A percentile compares a stretch with the other conserved stretches of the same genome.
Conservation (phyloP, 2,329 filamentous ascomycete genomes). For the Lecanoromycetidae sp. region DNA sequence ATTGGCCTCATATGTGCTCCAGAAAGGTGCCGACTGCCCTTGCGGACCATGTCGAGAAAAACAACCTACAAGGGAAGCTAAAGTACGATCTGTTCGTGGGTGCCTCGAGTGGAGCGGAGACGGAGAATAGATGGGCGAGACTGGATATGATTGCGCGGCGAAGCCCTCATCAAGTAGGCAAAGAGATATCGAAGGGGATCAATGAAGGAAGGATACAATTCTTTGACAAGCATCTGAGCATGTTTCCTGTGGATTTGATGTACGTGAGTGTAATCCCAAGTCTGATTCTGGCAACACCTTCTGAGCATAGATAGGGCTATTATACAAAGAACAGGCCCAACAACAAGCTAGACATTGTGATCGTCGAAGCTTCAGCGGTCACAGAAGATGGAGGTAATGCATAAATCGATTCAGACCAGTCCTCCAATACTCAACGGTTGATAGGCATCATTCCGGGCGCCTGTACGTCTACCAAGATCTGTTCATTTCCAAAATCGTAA, state of each 20-base stretch:
- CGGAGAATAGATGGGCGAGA: slow-evolving; percentile 80
- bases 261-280: slow-evolving; percentile 39
- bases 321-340: slow-evolving; percentile 70
- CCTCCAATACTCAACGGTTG: no score
- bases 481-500: no score
- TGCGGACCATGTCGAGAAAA: slow-evolving; percentile 80
- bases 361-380: slow-evolving; percentile 78
- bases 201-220: slow-evolving; percentile 82
- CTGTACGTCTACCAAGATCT: no score
- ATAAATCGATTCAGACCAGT: slow-evolving; percentile 36
- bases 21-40: slow-evolving; percentile 75
- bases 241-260: slow-evolving; percentile 80
- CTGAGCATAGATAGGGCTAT: slow-evolving; percentile 44
- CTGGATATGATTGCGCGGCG: slow-evolving; percentile 84
- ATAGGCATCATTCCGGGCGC: no score
- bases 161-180: slow-evolving; percentile 78
- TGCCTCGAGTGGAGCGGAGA: slow-evolving; percentile 79
- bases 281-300: slow-evolving; percentile 23
- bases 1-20: not conserved
- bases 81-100: slow-evolving; percentile 82
- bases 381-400: slow-evolving; percentile 82
- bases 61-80: slow-evolving; percentile 68
- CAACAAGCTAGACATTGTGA: slow-evolving; percentile 66
- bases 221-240: slow-evolving; percentile 86
- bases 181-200: slow-evolving; percentile 80